Evolutionary conservation across 2,329 filamentous ascomycete genomes (phyloP).

Genomic region (Fusarium mangiferae): DNA sequence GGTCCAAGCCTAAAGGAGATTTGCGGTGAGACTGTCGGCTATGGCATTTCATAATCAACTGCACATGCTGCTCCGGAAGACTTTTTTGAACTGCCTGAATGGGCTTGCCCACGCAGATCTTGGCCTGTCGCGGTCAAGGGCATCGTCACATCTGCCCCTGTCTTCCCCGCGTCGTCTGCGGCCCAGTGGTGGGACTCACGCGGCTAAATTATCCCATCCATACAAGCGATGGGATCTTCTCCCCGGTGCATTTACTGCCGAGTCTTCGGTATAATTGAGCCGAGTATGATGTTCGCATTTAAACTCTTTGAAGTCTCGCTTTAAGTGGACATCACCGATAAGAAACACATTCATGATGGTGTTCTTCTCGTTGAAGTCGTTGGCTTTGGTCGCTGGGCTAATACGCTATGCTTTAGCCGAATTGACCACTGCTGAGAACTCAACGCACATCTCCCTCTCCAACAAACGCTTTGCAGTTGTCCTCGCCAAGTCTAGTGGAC

Average conservation of each 20-base stretch:
- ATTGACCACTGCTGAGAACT: conserved; percentile 24
- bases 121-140: no score
- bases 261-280: neutral
- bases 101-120: neutral
- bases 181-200: neutral
- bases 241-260: conserved; percentile 1
- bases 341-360: neutral
- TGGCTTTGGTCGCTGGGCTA: conserved; percentile 6
- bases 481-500: conserved; percentile 24
- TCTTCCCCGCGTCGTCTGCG: conserved; percentile 15
- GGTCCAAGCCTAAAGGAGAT: fast-evolving
- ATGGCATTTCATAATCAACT: fast-evolving
- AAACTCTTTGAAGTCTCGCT: neutral
- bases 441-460: conserved; percentile 32
- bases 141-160: neutral
- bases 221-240: neutral
- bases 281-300: neutral
- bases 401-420: neutral
- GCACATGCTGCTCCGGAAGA: neutral
- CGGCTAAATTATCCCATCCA: conserved; percentile 22
- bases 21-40: neutral
- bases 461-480: conserved; percentile 24
- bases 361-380: neutral
- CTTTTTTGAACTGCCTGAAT: neutral
- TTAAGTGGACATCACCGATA: fast-evolving